phyloP scores from a whole-genome alignment of 352 stramenopile genomes.

The Phytophthora sansomeana region DNA sequence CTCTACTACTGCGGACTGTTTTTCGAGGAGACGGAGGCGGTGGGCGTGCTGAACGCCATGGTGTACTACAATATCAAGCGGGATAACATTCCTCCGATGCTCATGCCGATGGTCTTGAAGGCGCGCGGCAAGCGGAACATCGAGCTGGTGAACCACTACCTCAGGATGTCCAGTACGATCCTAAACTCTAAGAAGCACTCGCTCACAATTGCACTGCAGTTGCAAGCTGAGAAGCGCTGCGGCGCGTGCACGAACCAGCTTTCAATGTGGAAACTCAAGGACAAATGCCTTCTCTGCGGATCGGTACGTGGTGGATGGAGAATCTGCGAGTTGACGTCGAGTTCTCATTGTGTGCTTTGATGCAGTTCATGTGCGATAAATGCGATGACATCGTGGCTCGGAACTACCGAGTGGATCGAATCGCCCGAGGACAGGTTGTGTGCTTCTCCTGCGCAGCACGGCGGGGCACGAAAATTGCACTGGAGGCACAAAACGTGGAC shows the following conservation, averaged over 20 bases:
- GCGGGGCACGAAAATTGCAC: slow-evolving; percentile 38
- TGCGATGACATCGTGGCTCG: slow-evolving; percentile 64
- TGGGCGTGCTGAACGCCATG: slow-evolving; percentile 56
- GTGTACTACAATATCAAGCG: slow-evolving; percentile 73
- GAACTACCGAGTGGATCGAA: slow-evolving; percentile 63
- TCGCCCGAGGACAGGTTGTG: slow-evolving; percentile 42
- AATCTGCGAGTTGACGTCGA: not conserved
- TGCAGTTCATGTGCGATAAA: slow-evolving; percentile 78
- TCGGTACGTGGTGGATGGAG: slow-evolving; percentile 51
- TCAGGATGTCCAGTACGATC: slow-evolving; percentile 61
- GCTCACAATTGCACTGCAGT: slow-evolving; percentile 51
- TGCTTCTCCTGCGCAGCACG: slow-evolving; percentile 73
- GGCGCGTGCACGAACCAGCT: slow-evolving; percentile 67
- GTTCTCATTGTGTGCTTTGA: slow-evolving; percentile 9
- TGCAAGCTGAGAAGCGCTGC: slow-evolving; percentile 67
- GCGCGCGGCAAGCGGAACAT: slow-evolving; percentile 64
- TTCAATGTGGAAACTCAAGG: slow-evolving; percentile 64
- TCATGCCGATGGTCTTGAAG: slow-evolving; percentile 65
- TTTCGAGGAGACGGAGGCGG: slow-evolving; percentile 67
- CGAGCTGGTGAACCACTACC: slow-evolving; percentile 75
- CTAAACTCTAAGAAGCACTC: slow-evolving; percentile 42
- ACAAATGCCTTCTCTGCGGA: slow-evolving; percentile 66
- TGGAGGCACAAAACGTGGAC: not conserved
- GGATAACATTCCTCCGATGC: slow-evolving; percentile 47
- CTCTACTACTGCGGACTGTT: slow-evolving; percentile 74